phyloP scores from a whole-genome alignment of 805 yeast species.

The Komagataella populi region DNA sequence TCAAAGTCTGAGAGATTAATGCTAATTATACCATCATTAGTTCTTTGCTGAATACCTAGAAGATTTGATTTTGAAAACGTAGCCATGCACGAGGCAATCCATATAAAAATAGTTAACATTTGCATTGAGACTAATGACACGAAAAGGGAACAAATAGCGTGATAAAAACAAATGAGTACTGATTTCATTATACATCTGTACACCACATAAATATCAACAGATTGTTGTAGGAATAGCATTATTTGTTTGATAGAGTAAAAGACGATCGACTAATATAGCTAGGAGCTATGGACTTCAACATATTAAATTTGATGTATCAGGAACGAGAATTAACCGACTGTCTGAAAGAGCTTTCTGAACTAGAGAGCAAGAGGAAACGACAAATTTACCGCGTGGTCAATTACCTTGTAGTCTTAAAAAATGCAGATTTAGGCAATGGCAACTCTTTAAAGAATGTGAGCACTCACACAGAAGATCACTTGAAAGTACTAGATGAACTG shows the following conservation, averaged over 20 bases:
- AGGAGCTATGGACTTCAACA: neutral
- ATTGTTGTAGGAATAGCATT: too few species aligned
- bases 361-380: neutral
- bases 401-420: neutral
- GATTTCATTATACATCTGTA: neutral
- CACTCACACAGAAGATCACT: neutral
- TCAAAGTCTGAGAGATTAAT: slow-evolving; percentile 26
- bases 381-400: neutral
- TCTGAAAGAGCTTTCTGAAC: neutral
- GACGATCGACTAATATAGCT: neutral
- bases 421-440: neutral
- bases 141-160: neutral
- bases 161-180: neutral
- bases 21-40: slow-evolving; percentile 24
- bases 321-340: neutral
- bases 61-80: slow-evolving; percentile 9
- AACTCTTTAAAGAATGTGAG: neutral
- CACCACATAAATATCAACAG: neutral
- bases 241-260: too few species aligned
- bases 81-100: neutral
- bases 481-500: neutral
- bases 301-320: neutral
- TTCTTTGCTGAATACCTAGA: slow-evolving; percentile 3
- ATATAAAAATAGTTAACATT: neutral
- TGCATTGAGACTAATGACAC: neutral